Percentiles rank a stretch among this genome's conserved stretches.
phyloP scores from a whole-genome alignment of 495 filamentous ascomycete species.

The Daldinia concentrica region DNA sequence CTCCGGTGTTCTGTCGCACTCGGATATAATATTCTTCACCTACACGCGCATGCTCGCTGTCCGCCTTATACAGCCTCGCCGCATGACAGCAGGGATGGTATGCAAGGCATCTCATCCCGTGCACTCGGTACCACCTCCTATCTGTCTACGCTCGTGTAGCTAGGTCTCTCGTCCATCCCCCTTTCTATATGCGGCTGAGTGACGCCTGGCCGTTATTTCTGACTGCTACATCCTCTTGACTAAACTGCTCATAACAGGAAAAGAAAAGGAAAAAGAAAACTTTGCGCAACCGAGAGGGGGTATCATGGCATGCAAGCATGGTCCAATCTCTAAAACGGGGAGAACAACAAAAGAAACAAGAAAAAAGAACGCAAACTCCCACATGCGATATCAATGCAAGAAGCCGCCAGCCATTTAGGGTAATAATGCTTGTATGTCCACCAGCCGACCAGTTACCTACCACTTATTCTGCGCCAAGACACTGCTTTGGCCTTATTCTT shows the following conservation, averaged over 20 bases:
- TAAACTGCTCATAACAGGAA: not conserved
- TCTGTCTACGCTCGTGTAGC: not conserved
- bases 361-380: constrained; percentile 2
- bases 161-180: not conserved
- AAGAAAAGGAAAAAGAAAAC: not conserved
- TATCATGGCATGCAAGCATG: constrained; percentile 40
- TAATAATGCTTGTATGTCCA: not conserved
- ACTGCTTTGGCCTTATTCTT: not conserved
- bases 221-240: not conserved
- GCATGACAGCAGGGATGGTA: not conserved
- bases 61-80: not conserved
- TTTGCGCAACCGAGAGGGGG: constrained; percentile 23
- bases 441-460: not conserved
- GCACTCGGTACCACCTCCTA: not conserved
- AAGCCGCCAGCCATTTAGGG: constrained; percentile 4
- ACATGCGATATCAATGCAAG: constrained; percentile 5
- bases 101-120: not conserved
- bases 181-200: not conserved
- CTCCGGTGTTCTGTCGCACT: not conserved
- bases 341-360: not conserved
- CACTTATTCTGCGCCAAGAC: not conserved
- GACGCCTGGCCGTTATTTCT: not conserved
- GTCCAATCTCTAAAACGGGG: constrained; percentile 21
- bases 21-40: not conserved
- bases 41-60: not conserved